A percentile compares a stretch with the other conserved stretches of the same genome.
These are phyloP conservation scores for Penicillium lividum DNA, from an alignment of 495 filamentous ascomycete genomes.

Conservation along the genomic window DNA sequence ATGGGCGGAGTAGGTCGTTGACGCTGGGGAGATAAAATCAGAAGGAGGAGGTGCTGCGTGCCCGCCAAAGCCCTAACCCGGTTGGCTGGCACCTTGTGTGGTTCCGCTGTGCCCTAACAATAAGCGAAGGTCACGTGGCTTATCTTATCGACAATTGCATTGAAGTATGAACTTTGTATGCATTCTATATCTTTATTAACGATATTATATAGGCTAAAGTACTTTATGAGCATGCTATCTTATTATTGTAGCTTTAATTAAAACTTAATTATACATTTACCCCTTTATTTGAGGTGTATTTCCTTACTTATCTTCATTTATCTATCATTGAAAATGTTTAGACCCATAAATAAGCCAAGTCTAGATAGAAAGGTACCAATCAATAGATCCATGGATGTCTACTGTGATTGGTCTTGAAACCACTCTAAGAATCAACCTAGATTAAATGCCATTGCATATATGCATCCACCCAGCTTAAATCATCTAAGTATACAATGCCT, in stretches of 20 bases:
- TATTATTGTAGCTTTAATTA: neutral
- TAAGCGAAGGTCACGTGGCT: conserved; percentile 39
- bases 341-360: neutral
- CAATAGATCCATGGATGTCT: neutral
- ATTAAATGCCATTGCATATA: neutral
- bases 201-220: neutral
- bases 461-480: neutral
- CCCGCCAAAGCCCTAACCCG: conserved; percentile 44
- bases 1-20: conserved; percentile 51
- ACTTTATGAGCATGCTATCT: no score
- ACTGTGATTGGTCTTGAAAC: neutral
- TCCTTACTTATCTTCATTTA: neutral
- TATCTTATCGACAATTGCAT: conserved; percentile 10
- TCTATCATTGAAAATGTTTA: neutral
- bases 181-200: neutral
- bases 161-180: neutral
- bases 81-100: conserved; percentile 41
- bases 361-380: neutral
- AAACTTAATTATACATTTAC: neutral
- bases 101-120: conserved; percentile 39
- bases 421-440: neutral
- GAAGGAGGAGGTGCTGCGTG: conserved; percentile 40
- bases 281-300: neutral
- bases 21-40: conserved; percentile 52
- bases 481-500: neutral